Conservation (phyloP, 2,329 filamentous ascomycete genomes). For the Helotiales sp. region DNA sequence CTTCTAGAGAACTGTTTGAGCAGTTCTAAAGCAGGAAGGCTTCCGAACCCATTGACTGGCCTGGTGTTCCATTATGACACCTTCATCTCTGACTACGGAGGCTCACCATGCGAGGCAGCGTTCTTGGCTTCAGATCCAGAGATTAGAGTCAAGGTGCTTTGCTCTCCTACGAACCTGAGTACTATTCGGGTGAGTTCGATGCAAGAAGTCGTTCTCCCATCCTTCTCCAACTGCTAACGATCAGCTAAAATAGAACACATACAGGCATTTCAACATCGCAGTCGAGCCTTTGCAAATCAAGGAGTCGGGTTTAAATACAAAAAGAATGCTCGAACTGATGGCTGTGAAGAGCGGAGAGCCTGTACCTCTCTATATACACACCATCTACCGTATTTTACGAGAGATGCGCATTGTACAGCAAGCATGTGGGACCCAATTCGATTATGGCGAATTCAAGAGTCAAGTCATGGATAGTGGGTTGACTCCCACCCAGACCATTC, state of each 20-base stretch:
- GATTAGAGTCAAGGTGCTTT: conserved; percentile 56
- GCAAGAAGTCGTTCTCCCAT: background rate
- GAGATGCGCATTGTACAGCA: conserved; percentile 52
- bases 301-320: conserved; percentile 54
- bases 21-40: conserved; percentile 45
- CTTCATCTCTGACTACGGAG: conserved; percentile 46
- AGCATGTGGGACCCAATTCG: conserved; percentile 43
- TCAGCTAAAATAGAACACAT: conserved; percentile 37
- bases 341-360: conserved; percentile 49
- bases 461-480: conserved; percentile 48
- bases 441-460: conserved; percentile 52
- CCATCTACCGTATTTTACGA: conserved; percentile 54
- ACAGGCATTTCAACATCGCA: conserved; percentile 49
- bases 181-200: conserved; percentile 44
- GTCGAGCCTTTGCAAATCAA: conserved; percentile 53
- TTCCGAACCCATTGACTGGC: conserved; percentile 55
- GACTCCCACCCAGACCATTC: conserved; percentile 53
- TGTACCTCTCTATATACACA: conserved; percentile 57
- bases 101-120: conserved; percentile 57
- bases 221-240: background rate
- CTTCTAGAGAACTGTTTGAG: conserved; percentile 56
- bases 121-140: conserved; percentile 53
- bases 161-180: conserved; percentile 53
- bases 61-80: conserved; percentile 62
- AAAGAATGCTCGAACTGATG: conserved; percentile 61